Evolutionary conservation across 2,329 filamentous ascomycete genomes (phyloP), one percentile per base, ranked within the genome.

Genomic region (Epichloe sp.): DNA sequence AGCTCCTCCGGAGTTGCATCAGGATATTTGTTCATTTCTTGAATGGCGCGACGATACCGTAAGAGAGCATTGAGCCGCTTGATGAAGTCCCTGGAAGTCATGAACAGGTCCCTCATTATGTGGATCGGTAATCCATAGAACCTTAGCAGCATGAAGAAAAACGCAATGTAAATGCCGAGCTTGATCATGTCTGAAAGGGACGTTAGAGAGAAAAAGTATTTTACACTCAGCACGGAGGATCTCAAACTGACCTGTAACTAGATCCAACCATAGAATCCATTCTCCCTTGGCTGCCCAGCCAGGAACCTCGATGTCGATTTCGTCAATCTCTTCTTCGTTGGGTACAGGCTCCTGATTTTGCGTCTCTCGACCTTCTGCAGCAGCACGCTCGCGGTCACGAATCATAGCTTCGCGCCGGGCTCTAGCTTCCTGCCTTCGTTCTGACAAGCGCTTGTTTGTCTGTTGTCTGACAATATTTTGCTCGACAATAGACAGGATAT

Each of bases 121-220:
- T 98, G 93, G 55, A 98, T 94, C 0, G 93, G 93, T 34, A 98
- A 75, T 11, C 91, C 93, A 64, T 95, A 96, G 73, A 97, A 97
- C 26, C 82, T 85, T 60, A 96, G 82, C 17, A 97, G 82, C 59
- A 98, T 91, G 55, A 84, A 80, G 69, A 98, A 98, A 75, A 98
- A 98, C 7, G 85, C 80, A 36, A 90, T 73, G 62, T 97, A 98
- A 41, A 96, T 86, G 42, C 84, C 72, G 17, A 97, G 80, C 67
- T 96, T 98, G 62, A 95, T 74, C 62, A 96, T 88, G 63, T 98
- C 93, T 86, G 26, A 17, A 26, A 23, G 17, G 5, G 50, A 44
- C 35, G 38, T 37, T n/a, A 58, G 44, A 35, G 31, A 31, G 47
- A 10, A 17, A 57, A 23, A 44, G 40, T 21, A 23, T 12, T 23